These are phyloP conservation scores for Trichoderma guizhouense DNA, from an alignment of 2,329 filamentous ascomycete species.

Conservation along the genomic window DNA sequence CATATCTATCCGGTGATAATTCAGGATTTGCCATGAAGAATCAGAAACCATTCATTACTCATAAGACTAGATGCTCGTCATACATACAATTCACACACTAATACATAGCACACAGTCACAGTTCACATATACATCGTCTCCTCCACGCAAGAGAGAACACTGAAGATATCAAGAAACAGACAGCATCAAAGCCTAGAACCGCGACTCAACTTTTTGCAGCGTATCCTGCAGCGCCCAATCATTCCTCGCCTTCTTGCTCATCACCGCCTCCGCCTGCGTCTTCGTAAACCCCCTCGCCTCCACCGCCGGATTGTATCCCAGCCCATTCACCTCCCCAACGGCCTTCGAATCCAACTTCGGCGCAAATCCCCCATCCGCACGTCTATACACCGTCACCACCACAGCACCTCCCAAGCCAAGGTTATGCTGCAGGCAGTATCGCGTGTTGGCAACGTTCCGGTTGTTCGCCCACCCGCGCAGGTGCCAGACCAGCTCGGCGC, in stretches of 20 bases:
- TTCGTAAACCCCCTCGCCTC: conserved; percentile 85
- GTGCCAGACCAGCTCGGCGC: conserved; percentile 93
- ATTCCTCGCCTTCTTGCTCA: conserved; percentile 61
- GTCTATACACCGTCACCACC: conserved; percentile 84
- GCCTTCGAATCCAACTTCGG: conserved; percentile 57
- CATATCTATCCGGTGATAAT: not conserved
- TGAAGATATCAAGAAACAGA: not conserved
- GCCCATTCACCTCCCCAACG: conserved; percentile 62
- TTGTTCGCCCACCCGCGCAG: conserved; percentile 95
- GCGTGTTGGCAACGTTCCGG: conserved; percentile 65
- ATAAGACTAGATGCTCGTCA: not conserved
- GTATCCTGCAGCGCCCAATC: conserved; percentile 75
- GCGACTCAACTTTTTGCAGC: conserved; percentile 39
- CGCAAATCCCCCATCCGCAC: conserved; percentile 70
- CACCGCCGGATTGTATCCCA: conserved; percentile 91
- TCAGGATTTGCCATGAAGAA: not conserved
- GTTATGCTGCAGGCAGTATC: conserved; percentile 83
- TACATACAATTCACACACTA: not conserved
- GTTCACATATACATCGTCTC: not conserved
- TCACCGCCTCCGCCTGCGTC: conserved; percentile 67
- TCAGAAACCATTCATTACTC: not conserved
- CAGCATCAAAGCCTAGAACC: conserved; percentile 28
- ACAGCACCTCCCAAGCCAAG: conserved; percentile 86
- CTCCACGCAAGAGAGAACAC: not conserved
- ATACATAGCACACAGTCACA: not conserved